Evolutionary conservation across 441 rosid species (phyloP), one percentile per base, ranked within the genome.

Genomic region (Croton setiger): DNA sequence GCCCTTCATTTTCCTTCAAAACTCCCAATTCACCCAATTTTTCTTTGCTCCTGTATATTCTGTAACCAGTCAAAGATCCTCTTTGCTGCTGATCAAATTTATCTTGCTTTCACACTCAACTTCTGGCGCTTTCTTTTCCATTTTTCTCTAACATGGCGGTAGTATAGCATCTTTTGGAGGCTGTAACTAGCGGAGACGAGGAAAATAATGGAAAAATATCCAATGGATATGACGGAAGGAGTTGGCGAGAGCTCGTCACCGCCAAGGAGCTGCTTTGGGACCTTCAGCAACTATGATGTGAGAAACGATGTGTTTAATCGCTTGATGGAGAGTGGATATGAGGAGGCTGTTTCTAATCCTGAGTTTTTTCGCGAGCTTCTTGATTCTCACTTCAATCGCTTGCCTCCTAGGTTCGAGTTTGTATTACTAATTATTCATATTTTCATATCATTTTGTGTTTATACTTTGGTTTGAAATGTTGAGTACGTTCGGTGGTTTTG

Each of bases 171-270:
- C 27, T 27, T 66, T 6, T 8, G 33, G 18, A 51, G 65, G 15
- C 51, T 47, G 21, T 23, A 27, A 11, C 21, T n/a, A 57, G 71
- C 14, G 55, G 44, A 57, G 12, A 31, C 55, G 21, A 4, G 23
- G 0, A 23, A 55, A 9, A 43, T 23, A 13, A 8, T 27, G 4
- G 10, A 10, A 39, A 33, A 18, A 52, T 11, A 59, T 54, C 14
- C 1, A 60, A 87, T 87, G 96, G 96, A 87, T 85, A 86, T 81
- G 75, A 73, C 74, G 20, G 91, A 89, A 79, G 96, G 87, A 59
- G 88, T 84, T 23, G 96, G 96, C 33, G 96, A 87, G 79, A 87
- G 91, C 84, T 84, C 89, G 49, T 87, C 96, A 37, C 96, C 92
- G 66, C 89, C 92, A 66, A 73, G 87, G 78, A 82, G 86, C 79